These are phyloP conservation scores for Ophiostoma novo-ulmi DNA, from an alignment of 2,329 filamentous ascomycete genomes.

Conservation along the genomic window DNA sequence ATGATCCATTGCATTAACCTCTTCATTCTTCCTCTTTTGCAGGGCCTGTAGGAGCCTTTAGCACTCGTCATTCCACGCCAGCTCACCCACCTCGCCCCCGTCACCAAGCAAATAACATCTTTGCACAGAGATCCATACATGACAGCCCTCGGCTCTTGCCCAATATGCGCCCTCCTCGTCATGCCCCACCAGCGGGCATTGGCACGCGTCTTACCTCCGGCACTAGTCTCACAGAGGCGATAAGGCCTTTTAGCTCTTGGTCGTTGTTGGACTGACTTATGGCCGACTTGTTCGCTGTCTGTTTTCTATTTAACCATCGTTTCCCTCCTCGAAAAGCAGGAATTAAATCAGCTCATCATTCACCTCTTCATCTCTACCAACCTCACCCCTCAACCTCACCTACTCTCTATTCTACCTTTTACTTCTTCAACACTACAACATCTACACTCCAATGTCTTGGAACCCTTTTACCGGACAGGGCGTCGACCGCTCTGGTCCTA, in stretches of 20 bases:
- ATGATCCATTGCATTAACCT: conserved; percentile 3
- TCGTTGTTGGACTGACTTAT: not conserved
- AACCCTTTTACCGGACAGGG: conserved; percentile 8
- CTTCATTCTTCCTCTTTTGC: not conserved
- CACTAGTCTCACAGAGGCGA: not conserved
- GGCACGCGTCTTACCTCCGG: conserved; percentile 13
- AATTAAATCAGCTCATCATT: not conserved
- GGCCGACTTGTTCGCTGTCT: not conserved
- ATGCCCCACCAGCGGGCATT: not conserved
- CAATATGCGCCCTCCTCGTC: not conserved
- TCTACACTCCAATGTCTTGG: conserved; percentile 11
- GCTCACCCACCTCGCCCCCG: not conserved
- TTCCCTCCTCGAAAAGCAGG: not conserved
- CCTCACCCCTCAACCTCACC: no score
- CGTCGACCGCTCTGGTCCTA: not conserved
- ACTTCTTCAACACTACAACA: not conserved
- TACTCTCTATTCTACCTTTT: not conserved
- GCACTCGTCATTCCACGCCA: not conserved
- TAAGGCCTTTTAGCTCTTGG: not conserved
- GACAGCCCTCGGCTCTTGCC: not conserved
- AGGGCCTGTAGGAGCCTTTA: no score
- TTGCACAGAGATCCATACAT: no score
- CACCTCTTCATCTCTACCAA: not conserved
- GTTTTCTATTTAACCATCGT: conserved; percentile 8
- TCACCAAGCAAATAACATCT: not conserved